Percentiles rank a stretch among this genome's conserved stretches.
Conservation (phyloP, 225 moss, liverwort and hornwort genomes). For the Marchantia paleacea region DNA sequence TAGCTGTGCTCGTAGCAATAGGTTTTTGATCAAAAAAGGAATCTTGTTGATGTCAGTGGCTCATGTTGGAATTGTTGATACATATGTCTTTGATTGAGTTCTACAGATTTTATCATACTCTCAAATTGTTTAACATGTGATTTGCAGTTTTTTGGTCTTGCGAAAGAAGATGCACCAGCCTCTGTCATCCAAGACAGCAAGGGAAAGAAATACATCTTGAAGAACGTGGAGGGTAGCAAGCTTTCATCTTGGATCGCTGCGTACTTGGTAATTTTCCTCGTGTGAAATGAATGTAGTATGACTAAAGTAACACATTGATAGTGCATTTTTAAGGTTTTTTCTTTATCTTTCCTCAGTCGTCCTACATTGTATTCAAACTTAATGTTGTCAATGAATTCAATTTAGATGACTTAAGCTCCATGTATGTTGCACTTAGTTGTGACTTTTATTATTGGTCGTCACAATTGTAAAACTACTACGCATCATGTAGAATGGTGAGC, state of each 20-base stretch:
- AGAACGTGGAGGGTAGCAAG: slow-evolving; percentile 51
- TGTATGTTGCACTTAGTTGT: not conserved
- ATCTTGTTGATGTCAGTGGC: not conserved
- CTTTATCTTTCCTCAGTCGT: not conserved
- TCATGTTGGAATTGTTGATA: not conserved
- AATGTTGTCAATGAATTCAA: not conserved
- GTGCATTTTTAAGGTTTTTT: not conserved
- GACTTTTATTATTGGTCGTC: not conserved
- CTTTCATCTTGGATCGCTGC: slow-evolving; percentile 65
- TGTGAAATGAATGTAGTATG: no score
- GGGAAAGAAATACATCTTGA: slow-evolving; percentile 52
- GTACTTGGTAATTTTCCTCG: slow-evolving; percentile 38
- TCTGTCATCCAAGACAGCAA: slow-evolving; percentile 61
- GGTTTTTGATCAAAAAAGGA: not conserved
- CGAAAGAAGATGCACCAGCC: slow-evolving; percentile 57
- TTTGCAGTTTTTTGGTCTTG: slow-evolving; percentile 80
- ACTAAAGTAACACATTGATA: no score
- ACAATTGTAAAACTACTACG: no score
- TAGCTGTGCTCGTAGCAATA: not conserved
- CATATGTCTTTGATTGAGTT: not conserved
- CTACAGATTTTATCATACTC: not conserved
- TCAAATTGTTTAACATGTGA: not conserved
- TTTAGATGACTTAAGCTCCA: not conserved
- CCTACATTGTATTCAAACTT: not conserved
- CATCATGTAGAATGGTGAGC: slow-evolving; percentile 58